Conservation (phyloP, 2,329 filamentous ascomycete genomes). For the Thermoascus crustaceus region DNA sequence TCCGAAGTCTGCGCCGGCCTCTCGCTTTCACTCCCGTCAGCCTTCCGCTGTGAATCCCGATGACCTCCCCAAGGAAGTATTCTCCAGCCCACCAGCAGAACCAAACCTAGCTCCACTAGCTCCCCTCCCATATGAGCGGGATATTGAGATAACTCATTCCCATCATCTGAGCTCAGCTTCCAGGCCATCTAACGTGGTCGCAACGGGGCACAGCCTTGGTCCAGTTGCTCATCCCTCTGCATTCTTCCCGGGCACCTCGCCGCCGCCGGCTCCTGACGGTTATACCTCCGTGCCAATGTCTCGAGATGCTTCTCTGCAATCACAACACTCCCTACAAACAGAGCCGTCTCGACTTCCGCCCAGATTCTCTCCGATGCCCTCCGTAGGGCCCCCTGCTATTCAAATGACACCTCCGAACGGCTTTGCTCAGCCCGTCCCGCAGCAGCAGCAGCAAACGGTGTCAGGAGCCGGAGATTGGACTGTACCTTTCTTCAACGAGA, state of each 20-base stretch:
- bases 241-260: background rate
- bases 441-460: background rate
- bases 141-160: slow-evolving; percentile 24
- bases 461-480: background rate
- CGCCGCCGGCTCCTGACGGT: background rate
- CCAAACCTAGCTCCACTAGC: slow-evolving; percentile 13
- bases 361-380: background rate
- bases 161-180: slow-evolving; percentile 12
- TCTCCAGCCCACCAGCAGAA: slow-evolving; percentile 19
- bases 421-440: background rate
- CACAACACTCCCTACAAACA: background rate
- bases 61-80: slow-evolving; percentile 15
- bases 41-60: slow-evolving; percentile 9
- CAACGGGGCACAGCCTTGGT: slow-evolving; percentile 7
- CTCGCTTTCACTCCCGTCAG: slow-evolving; percentile 18
- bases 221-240: slow-evolving; percentile 6
- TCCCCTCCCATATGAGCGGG: slow-evolving; percentile 26
- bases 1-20: slow-evolving; percentile 18
- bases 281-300: slow-evolving; percentile 1
- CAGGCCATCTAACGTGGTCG: slow-evolving; percentile 8
- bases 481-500: background rate
- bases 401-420: background rate
- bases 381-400: background rate
- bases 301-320: background rate
- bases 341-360: background rate